Base-by-base conservation (phyloP, 176 grass and related monocot genomes). In the Puccinellia tenuiflora region DNA sequence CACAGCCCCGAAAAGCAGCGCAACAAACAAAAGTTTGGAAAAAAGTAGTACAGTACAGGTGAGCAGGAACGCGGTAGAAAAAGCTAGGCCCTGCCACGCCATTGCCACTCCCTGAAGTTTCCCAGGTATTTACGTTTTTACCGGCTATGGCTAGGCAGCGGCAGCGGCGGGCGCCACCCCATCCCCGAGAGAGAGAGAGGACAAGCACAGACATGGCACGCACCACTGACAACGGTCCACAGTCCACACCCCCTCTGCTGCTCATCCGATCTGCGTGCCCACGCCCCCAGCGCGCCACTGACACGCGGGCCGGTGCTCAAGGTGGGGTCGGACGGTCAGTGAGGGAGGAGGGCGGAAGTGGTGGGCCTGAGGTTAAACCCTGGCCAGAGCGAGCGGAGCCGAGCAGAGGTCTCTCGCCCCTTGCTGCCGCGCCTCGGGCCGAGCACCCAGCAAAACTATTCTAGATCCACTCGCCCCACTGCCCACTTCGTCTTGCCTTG, bases 381-480 rank as follows among this genome's bases (percentile, higher is more conserved):
- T 88, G 75, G 75, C 68, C 75, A 48, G 71, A 54, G 72, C 42
- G 65, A 62, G 28, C 53, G 4, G 46, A 17, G 9, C 8, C 3
- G 3, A 13, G 54, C 61, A 64, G 29, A 34, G 61, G 31, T 47
- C 59, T 48, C 39, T 50, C n/a, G 35, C 31, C 29, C 81, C 40
- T 37, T 37, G 78, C 72, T 64, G 79, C 79, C 40, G 39, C 35
- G 73, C 80, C 84, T 90, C 75, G 84, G 59, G 80, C 10, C 67
- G 67, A 16, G 84, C 84, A 68, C 75, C 24, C 31, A 30, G 51
- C n/a, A n/a, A 53, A 82, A 38, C 77, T 37, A 40, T 85, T 30
- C 39, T 90, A 86, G 80, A 83, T 86, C 88, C 84, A 79, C 81
- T 81, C 73, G 52, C 54, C 63, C 60, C 52, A 63, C 83, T 68